Conservation (phyloP, 177 flowering plant species). For the Vitis hybrid region DNA sequence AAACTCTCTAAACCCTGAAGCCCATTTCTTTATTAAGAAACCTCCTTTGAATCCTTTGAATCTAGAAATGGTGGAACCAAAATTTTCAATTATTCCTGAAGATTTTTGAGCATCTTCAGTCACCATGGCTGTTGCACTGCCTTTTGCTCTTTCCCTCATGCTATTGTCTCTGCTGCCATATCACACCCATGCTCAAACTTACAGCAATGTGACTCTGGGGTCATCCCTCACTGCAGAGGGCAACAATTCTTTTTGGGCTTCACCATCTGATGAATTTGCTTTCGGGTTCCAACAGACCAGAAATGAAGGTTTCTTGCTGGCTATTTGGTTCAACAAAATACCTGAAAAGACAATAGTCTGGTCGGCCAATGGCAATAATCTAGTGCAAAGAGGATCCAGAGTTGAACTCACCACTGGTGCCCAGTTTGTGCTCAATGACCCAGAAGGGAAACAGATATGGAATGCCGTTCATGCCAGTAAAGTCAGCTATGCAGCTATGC, state of each 20-base stretch:
- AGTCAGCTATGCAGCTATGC: constrained; percentile 32
- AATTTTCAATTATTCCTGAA: no score
- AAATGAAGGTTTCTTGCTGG: constrained; percentile 7
- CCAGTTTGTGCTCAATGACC: constrained; percentile 24
- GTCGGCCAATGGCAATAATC: constrained; percentile 24
- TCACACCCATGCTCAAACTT: constrained; percentile 15
- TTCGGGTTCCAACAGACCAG: constrained; percentile 31
- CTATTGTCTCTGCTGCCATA: constrained; percentile 9
- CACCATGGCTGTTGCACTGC: background rate
- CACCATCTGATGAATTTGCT: constrained; percentile 38
- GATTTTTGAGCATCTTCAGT: no score
- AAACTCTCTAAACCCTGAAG: no score
- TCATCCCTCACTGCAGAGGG: constrained; percentile 25
- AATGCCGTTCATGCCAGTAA: constrained; percentile 2
- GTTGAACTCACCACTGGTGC: constrained; percentile 20
- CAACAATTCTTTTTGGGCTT: constrained; percentile 17
- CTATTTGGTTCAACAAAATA: constrained; percentile 40
- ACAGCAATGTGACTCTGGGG: constrained; percentile 14
- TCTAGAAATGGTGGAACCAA: no score
- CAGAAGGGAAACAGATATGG: constrained; percentile 30
- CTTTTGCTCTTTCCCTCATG: background rate
- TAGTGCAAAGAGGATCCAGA: constrained; percentile 24
- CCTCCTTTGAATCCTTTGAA: no score
- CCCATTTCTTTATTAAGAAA: no score
- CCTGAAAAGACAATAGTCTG: constrained; percentile 33